Evolutionary conservation across 768 basidiomycete species (phyloP).

Genomic region (Solioccasus polychromus): DNA sequence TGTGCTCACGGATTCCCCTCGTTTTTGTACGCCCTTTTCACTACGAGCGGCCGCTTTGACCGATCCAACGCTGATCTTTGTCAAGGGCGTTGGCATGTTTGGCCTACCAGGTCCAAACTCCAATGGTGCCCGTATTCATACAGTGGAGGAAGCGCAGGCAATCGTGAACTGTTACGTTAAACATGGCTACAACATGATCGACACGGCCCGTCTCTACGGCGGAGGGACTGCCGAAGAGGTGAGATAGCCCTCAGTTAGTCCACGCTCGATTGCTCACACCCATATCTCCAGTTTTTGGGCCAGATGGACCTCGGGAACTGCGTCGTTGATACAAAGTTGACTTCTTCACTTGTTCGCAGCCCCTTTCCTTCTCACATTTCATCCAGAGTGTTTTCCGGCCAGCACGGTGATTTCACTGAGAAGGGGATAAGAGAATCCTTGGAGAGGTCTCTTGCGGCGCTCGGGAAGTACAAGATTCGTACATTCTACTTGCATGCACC

Average conservation of each 20-base stretch:
- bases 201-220: slow-evolving; percentile 23
- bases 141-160: slow-evolving; percentile 11
- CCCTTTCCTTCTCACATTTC: neutral
- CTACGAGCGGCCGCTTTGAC: neutral
- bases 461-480: slow-evolving; percentile 14
- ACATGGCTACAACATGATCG: slow-evolving; percentile 18
- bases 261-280: neutral
- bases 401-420: slow-evolving; percentile 7
- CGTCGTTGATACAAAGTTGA: slow-evolving; percentile 20
- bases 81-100: slow-evolving; percentile 22
- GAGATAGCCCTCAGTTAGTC: neutral
- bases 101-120: slow-evolving; percentile 16
- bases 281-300: slow-evolving; percentile 14
- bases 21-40: slow-evolving; percentile 6
- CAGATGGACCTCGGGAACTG: slow-evolving; percentile 13
- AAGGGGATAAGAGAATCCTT: slow-evolving; percentile 11
- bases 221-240: slow-evolving; percentile 25
- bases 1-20: slow-evolving; percentile 10
- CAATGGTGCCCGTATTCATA: slow-evolving; percentile 22
- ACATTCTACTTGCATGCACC: slow-evolving; percentile 44
- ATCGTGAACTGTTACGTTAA: slow-evolving; percentile 11
- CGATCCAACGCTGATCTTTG: neutral
- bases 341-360: too few species aligned
- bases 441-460: slow-evolving; percentile 8
- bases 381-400: slow-evolving; percentile 7